Conservation (phyloP, 345 rosid species). For the Corchorus olitorius region DNA sequence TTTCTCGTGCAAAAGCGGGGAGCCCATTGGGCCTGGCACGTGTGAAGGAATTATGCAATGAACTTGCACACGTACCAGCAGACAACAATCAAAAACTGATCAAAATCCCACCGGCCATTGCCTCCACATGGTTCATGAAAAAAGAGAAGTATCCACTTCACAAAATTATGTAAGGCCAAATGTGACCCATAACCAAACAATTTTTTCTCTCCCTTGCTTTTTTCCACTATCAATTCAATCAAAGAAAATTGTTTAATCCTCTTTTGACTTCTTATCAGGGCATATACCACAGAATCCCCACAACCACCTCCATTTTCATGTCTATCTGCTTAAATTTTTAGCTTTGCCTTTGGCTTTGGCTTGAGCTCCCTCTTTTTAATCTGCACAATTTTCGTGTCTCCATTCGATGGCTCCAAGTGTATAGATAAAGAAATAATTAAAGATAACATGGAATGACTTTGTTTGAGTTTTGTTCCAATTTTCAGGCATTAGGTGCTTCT, state of each 20-base stretch:
- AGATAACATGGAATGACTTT: conserved; percentile 6
- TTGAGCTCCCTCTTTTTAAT: background rate
- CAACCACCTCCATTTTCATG: background rate
- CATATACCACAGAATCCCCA: background rate
- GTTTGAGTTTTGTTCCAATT: background rate
- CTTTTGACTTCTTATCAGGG: conserved; percentile 1
- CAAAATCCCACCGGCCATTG: conserved; percentile 24
- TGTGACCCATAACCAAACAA: conserved; percentile 4
- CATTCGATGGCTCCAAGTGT: conserved; percentile 9
- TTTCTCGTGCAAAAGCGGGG: conserved; percentile 2
- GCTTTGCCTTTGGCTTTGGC: background rate
- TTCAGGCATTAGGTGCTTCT: background rate
- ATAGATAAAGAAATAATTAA: background rate
- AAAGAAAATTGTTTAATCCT: conserved; percentile 7
- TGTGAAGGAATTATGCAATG: conserved; percentile 11
- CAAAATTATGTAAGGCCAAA: background rate
- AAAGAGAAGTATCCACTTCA: conserved; percentile 14
- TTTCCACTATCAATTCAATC: conserved; percentile 13
- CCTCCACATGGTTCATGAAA: conserved; percentile 33
- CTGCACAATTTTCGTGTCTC: background rate
- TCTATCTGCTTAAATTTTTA: background rate
- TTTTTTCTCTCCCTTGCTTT: background rate
- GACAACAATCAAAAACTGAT: conserved; percentile 17
- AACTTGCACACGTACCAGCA: conserved; percentile 22
- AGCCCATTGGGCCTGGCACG: conserved; percentile 1